Evolutionary conservation across 2,329 filamentous ascomycete species (phyloP).

Genomic region (Drechslera avenae): DNA sequence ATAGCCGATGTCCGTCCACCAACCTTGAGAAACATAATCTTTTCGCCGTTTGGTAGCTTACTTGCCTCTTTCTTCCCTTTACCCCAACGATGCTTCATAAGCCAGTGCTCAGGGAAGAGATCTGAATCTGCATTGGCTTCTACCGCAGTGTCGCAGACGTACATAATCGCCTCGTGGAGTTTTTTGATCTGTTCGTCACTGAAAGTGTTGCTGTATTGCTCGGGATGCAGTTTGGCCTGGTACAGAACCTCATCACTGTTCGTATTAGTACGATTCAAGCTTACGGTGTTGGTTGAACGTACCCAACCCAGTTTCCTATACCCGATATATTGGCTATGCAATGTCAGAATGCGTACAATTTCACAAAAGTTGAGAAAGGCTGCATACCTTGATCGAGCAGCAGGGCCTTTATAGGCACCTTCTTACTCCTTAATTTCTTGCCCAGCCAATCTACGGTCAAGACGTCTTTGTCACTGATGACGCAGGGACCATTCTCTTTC

Average conservation of each 20-base stretch:
- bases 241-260: conserved; percentile 82
- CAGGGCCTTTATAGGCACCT: conserved; percentile 86
- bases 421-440: conserved; percentile 73
- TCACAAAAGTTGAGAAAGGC: background rate
- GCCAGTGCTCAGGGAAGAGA: conserved; percentile 81
- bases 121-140: conserved; percentile 80
- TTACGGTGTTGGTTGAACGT: conserved; percentile 28
- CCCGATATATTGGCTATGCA: conserved; percentile 74
- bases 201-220: conserved; percentile 89
- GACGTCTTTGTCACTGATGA: conserved; percentile 77
- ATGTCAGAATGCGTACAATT: background rate
- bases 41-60: conserved; percentile 80
- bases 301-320: conserved; percentile 95
- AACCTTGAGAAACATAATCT: conserved; percentile 84
- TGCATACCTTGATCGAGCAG: conserved; percentile 72
- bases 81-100: conserved; percentile 87
- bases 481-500: conserved; percentile 92
- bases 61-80: conserved; percentile 78
- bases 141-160: conserved; percentile 80
- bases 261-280: background rate
- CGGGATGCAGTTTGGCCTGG: conserved; percentile 85
- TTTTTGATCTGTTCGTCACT: conserved; percentile 70
- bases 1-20: conserved; percentile 91
- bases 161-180: conserved; percentile 74
- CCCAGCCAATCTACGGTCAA: conserved; percentile 78